phyloP scores from a whole-genome alignment of 2,329 filamentous ascomycete species.

The Didymosphaeria variabile region DNA sequence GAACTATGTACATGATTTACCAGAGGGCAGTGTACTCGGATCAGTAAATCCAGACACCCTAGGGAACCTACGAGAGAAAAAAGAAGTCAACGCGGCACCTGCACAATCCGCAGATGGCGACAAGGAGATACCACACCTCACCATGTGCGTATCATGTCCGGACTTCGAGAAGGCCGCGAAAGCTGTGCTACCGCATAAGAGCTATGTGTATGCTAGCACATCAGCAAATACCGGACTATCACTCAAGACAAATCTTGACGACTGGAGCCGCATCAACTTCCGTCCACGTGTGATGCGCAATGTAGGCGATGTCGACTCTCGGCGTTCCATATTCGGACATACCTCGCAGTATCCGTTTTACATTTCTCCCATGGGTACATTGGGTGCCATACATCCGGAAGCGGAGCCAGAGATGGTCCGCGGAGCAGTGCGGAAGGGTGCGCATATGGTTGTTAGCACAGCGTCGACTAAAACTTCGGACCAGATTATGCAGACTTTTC shows the following conservation, averaged over 20 bases:
- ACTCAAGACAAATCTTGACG: conserved; percentile 40
- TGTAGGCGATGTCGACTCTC: conserved; percentile 43
- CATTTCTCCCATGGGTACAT: conserved; percentile 50
- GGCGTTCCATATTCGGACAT: conserved; percentile 46
- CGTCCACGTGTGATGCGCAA: conserved; percentile 49
- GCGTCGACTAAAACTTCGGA: conserved; percentile 42
- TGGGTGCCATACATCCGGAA: conserved; percentile 45
- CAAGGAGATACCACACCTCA: conserved; percentile 40
- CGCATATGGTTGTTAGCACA: conserved; percentile 48
- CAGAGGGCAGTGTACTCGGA: conserved; percentile 36
- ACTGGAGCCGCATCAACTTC: conserved; percentile 47
- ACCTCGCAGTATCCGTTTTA: conserved; percentile 49
- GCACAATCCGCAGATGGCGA: conserved; percentile 29
- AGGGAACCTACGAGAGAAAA: conserved; percentile 33
- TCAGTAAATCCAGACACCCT: conserved; percentile 44
- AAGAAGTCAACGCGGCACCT: conserved; percentile 31
- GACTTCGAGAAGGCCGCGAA: conserved; percentile 47
- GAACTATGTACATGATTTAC: conserved; percentile 42
- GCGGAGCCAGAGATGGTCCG: conserved; percentile 49
- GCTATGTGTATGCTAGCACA: conserved; percentile 45
- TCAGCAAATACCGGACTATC: conserved; percentile 47
- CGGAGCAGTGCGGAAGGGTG: conserved; percentile 46
- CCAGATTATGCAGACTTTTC: conserved; percentile 44
- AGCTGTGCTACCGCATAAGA: conserved; percentile 43
- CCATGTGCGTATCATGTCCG: conserved; percentile 39